Base-by-base conservation (phyloP, 352 stramenopile genomes). In the Pythium folliculosum region DNA sequence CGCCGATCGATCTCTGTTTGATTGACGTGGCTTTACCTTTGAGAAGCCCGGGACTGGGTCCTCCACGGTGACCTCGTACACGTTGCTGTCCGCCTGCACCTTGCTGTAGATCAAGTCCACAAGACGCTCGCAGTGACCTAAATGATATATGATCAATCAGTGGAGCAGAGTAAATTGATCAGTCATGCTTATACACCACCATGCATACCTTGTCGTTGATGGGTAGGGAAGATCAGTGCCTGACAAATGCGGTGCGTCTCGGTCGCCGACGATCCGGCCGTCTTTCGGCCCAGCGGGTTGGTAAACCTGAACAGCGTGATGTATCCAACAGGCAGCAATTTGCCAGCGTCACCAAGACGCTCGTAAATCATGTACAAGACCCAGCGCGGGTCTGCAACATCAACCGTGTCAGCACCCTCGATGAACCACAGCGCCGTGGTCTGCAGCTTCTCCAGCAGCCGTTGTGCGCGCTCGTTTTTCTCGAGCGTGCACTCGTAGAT, bases 1-100 rank as follows among this genome's bases (percentile, higher is more conserved):
- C n/a, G n/a, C n/a, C n/a, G n/a, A n/a, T n/a, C n/a, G n/a, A n/a
- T n/a, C n/a, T n/a, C n/a, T n/a, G n/a, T n/a, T n/a, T 47, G 52
- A 63, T 48, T 17, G 19, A 14, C 35, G 35, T 40, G 35, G 35
- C 32, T 40, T 35, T 69, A 91, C 83, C 55, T 68, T 80, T 25
- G 82, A 72, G 59, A 96, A 96, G 7, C 81, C 88, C 14, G 88
- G 83, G 12, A 93, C 84, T 0, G 88, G 88, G 63, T 96, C 88
- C 60, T 96, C 88, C 50, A 96, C 86, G 0, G 88, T 96, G 19
- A 96, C 72, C 65, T 96, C 86, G 67, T 94, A 91, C 9, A 96
- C 78, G 27, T 73, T 75, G 16, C 67, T 54, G 43, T 86, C 84
- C 1, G 70, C 71, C 25, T 88, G 65, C 13, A 84, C 81, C 54